Base-by-base conservation (phyloP, 2,329 filamentous ascomycete species). In the Microcera coccophila region DNA sequence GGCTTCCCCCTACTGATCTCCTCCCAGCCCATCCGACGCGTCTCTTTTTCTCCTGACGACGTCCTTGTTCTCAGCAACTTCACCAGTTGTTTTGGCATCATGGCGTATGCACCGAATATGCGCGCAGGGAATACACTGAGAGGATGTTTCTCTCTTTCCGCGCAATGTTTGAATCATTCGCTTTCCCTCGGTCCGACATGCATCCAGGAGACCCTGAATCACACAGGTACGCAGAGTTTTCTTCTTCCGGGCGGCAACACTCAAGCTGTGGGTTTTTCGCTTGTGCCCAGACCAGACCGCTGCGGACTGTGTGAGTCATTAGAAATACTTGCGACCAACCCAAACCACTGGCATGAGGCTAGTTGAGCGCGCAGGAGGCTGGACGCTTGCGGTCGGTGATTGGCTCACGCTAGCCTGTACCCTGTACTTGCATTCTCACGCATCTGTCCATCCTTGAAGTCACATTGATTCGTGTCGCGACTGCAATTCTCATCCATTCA, bases 311-410 rank as follows among this genome's bases (percentile, higher is more conserved):
- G 55, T 58, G 55, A 58, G 55, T 58, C 55, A 58, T 58, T 35
- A 11, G n/a, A n/a, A n/a, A n/a, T n/a, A n/a, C 38, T 31, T 48
- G 47, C 48, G 44, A 36, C 55, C 55, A 59, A 59, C 47, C n/a
- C 55, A 59, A 36, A 38, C 42, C 22, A 39, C 45, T 48, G 34
- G 45, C 50, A 52, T 45, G 47, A 49, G 43, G 38, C 50, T 50
- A 41, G 38, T 54, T 38, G 41, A 46, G 50, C 44, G 54, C 50
- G 48, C 55, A 47, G 48, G 52, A 59, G 54, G 50, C 56, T 58
- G 48, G 59, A 51, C 53, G 55, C 52, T 60, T 63, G 54, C 60
- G 57, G 53, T 52, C 50, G 52, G 48, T 63, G 50, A 63, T 49
- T 65, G 62, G 62, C 56, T 55, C 48, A 41, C 43, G 42, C 24